phyloP scores from a whole-genome alignment of 345 rosid genomes.

The Nephelium lappaceum region DNA sequence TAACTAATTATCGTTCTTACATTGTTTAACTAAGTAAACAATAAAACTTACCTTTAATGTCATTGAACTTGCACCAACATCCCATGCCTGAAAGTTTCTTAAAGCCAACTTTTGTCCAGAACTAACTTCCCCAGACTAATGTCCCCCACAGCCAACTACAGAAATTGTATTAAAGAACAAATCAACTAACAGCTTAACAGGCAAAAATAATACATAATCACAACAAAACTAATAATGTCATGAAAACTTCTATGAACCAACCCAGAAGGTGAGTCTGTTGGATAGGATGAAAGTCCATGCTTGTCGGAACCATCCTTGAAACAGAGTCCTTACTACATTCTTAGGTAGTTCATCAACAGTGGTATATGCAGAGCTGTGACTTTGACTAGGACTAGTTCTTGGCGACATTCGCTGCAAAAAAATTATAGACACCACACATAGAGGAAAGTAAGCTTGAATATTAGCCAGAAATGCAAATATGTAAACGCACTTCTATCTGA shows the following conservation, averaged over 20 bases:
- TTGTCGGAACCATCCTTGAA: constrained; percentile 38
- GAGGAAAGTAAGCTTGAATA: background rate
- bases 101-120: constrained; percentile 33
- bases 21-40: background rate
- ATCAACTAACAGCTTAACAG: constrained; percentile 9
- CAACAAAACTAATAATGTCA: constrained; percentile 2
- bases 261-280: constrained; percentile 47
- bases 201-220: constrained; percentile 8
- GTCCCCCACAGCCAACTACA: constrained; percentile 48
- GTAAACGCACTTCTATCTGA: constrained; percentile 28
- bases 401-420: constrained; percentile 26
- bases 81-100: constrained; percentile 42
- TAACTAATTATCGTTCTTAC: background rate
- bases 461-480: background rate
- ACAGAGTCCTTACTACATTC: constrained; percentile 32
- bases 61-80: constrained; percentile 38
- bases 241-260: constrained; percentile 28
- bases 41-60: constrained; percentile 33
- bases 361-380: constrained; percentile 13
- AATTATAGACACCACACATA: background rate
- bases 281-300: constrained; percentile 52
- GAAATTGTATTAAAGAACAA: constrained; percentile 13
- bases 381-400: constrained; percentile 29
- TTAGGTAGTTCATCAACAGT: constrained; percentile 36
- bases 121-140: constrained; percentile 46